phyloP scores from a whole-genome alignment of 768 basidiomycete genomes.

The Chalciporus sphaerocephalus region DNA sequence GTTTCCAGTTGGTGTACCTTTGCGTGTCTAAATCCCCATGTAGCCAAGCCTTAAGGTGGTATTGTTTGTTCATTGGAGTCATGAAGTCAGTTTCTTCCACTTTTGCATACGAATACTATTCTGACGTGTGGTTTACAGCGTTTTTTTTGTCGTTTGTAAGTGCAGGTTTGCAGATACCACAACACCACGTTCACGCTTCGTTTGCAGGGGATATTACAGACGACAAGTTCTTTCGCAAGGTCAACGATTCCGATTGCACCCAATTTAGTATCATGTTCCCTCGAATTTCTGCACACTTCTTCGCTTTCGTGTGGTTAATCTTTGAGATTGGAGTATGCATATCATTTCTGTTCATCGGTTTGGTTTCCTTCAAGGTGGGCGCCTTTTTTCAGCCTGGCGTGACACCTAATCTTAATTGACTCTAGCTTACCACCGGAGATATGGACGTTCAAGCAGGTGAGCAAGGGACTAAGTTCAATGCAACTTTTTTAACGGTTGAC shows the following conservation, averaged over 20 bases:
- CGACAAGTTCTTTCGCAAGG: slow-evolving; percentile 91
- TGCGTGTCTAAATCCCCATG: slow-evolving; percentile 5
- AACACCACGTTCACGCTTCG: neutral
- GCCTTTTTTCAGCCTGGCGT: neutral
- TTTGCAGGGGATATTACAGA: slow-evolving; percentile 85
- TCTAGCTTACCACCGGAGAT: slow-evolving; percentile 37
- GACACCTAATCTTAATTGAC: slow-evolving; percentile 3
- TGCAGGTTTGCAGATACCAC: slow-evolving; percentile 5
- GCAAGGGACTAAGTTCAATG: slow-evolving; percentile 14
- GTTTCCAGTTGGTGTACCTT: slow-evolving; percentile 25
- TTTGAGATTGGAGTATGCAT: slow-evolving; percentile 73
- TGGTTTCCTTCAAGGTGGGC: slow-evolving; percentile 75
- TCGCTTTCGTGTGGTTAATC: slow-evolving; percentile 82
- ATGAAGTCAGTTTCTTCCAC: slow-evolving; percentile 60
- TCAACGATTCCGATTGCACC: slow-evolving; percentile 89
- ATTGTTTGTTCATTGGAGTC: slow-evolving; percentile 75
- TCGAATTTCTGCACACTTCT: slow-evolving; percentile 65
- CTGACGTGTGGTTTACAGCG: slow-evolving; percentile 37
- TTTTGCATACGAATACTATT: slow-evolving; percentile 4
- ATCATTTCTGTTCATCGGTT: slow-evolving; percentile 76
- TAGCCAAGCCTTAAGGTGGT: slow-evolving; percentile 81
- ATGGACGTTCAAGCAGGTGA: slow-evolving; percentile 66
- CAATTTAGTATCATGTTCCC: slow-evolving; percentile 81
- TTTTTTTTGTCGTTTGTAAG: slow-evolving; percentile 85
- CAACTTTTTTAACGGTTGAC: slow-evolving; percentile 5